Conservation (phyloP, 2,329 filamentous ascomycete genomes). For the Sphaerulina musiva region DNA sequence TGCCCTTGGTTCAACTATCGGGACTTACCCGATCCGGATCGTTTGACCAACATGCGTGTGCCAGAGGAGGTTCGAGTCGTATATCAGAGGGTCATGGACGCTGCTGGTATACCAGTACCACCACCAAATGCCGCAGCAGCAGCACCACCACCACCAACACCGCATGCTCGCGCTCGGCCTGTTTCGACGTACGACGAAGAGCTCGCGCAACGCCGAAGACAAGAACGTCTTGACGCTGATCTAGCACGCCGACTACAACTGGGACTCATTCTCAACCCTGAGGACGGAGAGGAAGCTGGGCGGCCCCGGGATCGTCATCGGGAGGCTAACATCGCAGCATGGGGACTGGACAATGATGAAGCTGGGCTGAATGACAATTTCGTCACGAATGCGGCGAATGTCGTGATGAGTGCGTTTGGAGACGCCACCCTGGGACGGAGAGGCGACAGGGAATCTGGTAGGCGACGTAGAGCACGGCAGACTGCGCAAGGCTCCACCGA, state of each 20-base stretch:
- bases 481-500: slow-evolving; percentile 12
- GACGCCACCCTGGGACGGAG: slow-evolving; percentile 29
- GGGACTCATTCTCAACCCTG: slow-evolving; percentile 33
- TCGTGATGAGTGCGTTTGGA: slow-evolving; percentile 31
- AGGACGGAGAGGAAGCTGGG: slow-evolving; percentile 16
- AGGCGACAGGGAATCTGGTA: slow-evolving; percentile 29
- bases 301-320: slow-evolving; percentile 29
- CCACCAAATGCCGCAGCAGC: background rate
- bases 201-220: slow-evolving; percentile 35
- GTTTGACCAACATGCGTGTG: slow-evolving; percentile 49
- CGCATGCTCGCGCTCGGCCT: slow-evolving; percentile 5
- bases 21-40: slow-evolving; percentile 46
- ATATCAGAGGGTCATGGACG: slow-evolving; percentile 28
- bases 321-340: slow-evolving; percentile 29
- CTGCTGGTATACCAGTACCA: slow-evolving; percentile 12
- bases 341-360: slow-evolving; percentile 44
- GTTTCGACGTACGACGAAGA: slow-evolving; percentile 34
- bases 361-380: slow-evolving; percentile 56
- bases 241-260: slow-evolving; percentile 49
- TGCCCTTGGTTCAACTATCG: slow-evolving; percentile 71
- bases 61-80: slow-evolving; percentile 39
- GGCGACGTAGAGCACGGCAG: slow-evolving; percentile 22
- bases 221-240: slow-evolving; percentile 45
- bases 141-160: background rate
- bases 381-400: slow-evolving; percentile 31